Conservation (phyloP, 441 rosid genomes). For the Populus tomentosa region DNA sequence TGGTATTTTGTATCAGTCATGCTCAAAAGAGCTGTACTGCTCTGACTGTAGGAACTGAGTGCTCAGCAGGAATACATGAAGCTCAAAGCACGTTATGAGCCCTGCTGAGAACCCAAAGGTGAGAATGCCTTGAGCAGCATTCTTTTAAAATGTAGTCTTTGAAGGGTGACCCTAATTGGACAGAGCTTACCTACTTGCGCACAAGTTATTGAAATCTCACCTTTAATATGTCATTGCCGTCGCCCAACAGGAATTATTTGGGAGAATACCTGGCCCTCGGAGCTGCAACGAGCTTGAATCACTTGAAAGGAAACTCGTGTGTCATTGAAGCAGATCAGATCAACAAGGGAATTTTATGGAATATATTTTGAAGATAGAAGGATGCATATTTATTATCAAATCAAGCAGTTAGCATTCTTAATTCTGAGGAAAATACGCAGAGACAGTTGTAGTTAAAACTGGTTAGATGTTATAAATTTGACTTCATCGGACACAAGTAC, state of each 20-base stretch:
- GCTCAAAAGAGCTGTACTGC: not conserved
- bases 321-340: conserved; percentile 88
- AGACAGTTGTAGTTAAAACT: too few relatives aligned
- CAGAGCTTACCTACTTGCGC: not conserved
- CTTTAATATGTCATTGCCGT: not conserved
- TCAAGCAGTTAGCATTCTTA: too few relatives aligned
- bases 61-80: conserved; percentile 95
- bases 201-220: not conserved
- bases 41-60: conserved; percentile 57
- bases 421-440: too few relatives aligned
- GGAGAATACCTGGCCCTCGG: conserved; percentile 92
- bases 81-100: conserved; percentile 88
- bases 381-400: too few relatives aligned
- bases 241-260: conserved; percentile 53
- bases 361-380: too few relatives aligned
- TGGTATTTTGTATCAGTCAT: not conserved
- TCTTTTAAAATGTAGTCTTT: too few relatives aligned
- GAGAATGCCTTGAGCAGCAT: not conserved
- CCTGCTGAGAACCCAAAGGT: conserved; percentile 84
- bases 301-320: conserved; percentile 93
- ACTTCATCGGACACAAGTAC: too few relatives aligned
- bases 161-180: not conserved
- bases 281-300: conserved; percentile 91
- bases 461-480: too few relatives aligned
- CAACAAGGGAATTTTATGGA: conserved; percentile 47